Evolutionary conservation across 805 yeast genomes (phyloP), one percentile per base, ranked within the genome.

Genomic region (Saturnispora silvae): DNA sequence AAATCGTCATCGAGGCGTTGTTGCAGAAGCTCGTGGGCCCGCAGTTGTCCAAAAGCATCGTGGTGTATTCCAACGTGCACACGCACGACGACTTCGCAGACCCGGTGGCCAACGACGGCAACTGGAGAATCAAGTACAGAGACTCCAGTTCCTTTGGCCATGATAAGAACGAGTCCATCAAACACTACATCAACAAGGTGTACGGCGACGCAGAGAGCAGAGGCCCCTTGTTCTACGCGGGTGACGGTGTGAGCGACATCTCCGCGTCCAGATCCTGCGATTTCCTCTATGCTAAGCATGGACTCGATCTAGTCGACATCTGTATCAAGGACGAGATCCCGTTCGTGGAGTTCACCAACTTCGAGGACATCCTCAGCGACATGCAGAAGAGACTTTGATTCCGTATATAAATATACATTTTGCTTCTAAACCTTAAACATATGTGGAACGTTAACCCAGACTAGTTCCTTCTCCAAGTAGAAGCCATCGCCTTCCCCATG

Each of bases 221-320:
- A 13, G 95, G 94, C 13, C 64, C 66, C 28, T 68, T 85, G 49
- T 84, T 89, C 57, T 92, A 92, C 65, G 83, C 95, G 53, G 99
- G 99, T 41, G 99, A 92, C 57, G 99, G 99, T 45, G 96, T 92
- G 23, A 79, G 94, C 32, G 99, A 92, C 59, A 66, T 92, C 48
- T 75, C 85, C 40, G 98, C 98, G 18, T 96, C 97, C 18, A 79
- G 81, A 53, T 96, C 92, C 59, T 86, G 98, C 28, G 89, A 92
- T 58, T 66, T 89, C 48, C 64, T 92, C 46, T 92, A 89, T 60
- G 98, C 98, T 32, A 89, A 86, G 63, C 75, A 75, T 46, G 98
- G 96, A 34, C 76, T 81, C 51, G 97, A 92, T 55, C 70, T 92
- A 49, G 80, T 89, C 48, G 78, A 77, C 28, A 89, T 76, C 63